A percentile compares a stretch with the other conserved stretches of the same genome.
These are phyloP conservation scores for Annulohypoxylon moriforme DNA, from an alignment of 495 filamentous ascomycete species.

Conservation along the genomic window DNA sequence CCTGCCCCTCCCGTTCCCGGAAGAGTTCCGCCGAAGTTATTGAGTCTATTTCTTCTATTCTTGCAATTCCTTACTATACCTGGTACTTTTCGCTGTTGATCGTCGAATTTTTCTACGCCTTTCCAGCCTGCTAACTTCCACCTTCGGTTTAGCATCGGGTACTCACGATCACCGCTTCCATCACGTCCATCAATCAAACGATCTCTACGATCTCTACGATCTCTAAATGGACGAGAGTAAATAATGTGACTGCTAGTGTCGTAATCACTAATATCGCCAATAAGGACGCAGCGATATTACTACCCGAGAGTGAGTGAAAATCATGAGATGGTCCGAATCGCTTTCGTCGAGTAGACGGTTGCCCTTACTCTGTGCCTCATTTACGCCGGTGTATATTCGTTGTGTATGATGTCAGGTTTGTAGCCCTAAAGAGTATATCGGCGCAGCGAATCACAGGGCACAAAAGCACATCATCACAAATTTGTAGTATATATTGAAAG, in stretches of 20 bases:
- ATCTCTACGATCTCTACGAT: neutral
- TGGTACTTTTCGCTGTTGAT: slow-evolving; percentile 30
- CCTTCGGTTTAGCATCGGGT: slow-evolving; percentile 26
- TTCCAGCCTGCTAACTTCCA: slow-evolving; percentile 26
- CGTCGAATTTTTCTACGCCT: slow-evolving; percentile 36
- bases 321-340: slow-evolving; percentile 9
- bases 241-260: slow-evolving; percentile 18
- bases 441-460: neutral
- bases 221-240: slow-evolving; percentile 5
- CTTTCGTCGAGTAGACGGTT: slow-evolving; percentile 20
- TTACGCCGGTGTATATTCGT: neutral
- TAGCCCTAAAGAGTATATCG: neutral
- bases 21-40: slow-evolving; percentile 29
- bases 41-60: slow-evolving; percentile 11
- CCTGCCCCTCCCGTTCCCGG: slow-evolving; percentile 39
- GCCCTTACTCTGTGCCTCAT: slow-evolving; percentile 2
- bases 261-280: slow-evolving; percentile 20
- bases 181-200: slow-evolving; percentile 2
- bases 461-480: slow-evolving; percentile 3
- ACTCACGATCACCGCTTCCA: slow-evolving; percentile 11
- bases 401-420: slow-evolving; percentile 22
- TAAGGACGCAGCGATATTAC: slow-evolving; percentile 9
- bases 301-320: neutral
- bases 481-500: neutral
- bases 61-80: slow-evolving; percentile 26